Percentiles rank a stretch among this genome's conserved stretches.
These are phyloP conservation scores for Darksidea phi DNA, from an alignment of 495 filamentous ascomycete species.

Conservation along the genomic window DNA sequence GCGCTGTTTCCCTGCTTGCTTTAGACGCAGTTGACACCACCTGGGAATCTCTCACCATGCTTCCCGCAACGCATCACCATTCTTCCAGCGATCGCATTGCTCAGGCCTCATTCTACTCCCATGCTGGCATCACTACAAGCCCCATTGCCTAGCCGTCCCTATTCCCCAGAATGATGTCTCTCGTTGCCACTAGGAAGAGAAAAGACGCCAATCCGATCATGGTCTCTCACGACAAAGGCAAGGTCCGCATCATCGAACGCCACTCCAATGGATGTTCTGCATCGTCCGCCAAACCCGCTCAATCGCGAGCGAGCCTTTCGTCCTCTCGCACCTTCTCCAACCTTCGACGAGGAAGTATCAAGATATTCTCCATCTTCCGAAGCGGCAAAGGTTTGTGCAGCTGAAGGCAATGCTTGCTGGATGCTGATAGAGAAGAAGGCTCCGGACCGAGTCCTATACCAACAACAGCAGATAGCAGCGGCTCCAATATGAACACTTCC, in stretches of 20 bases:
- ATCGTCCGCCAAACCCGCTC: constrained; percentile 6
- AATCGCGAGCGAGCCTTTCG: constrained; percentile 10
- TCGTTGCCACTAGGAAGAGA: constrained; percentile 28
- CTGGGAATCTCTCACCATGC: not conserved
- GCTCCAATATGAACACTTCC: constrained; percentile 8
- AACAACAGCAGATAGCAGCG: not conserved
- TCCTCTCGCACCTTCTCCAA: constrained; percentile 16
- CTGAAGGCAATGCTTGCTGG: not conserved
- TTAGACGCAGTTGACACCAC: not conserved
- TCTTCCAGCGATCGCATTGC: not conserved
- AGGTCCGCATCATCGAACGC: constrained; percentile 31
- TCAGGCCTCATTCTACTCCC: not conserved
- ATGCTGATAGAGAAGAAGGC: constrained; percentile 1
- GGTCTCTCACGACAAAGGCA: constrained; percentile 27
- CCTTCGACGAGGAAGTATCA: constrained; percentile 28
- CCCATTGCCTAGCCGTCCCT: not conserved
- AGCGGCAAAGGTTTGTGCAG: constrained; percentile 23
- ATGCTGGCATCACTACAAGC: constrained; percentile 13
- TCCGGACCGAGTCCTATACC: not conserved
- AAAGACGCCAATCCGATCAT: constrained; percentile 22
- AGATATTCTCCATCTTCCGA: constrained; percentile 33
- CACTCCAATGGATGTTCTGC: constrained; percentile 9
- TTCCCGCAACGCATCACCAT: not conserved
- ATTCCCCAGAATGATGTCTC: constrained; percentile 28
- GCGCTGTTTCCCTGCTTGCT: too few species aligned